These are phyloP conservation scores for Drosera capensis DNA, from an alignment of 148 eudicot genomes.

Conservation along the genomic window DNA sequence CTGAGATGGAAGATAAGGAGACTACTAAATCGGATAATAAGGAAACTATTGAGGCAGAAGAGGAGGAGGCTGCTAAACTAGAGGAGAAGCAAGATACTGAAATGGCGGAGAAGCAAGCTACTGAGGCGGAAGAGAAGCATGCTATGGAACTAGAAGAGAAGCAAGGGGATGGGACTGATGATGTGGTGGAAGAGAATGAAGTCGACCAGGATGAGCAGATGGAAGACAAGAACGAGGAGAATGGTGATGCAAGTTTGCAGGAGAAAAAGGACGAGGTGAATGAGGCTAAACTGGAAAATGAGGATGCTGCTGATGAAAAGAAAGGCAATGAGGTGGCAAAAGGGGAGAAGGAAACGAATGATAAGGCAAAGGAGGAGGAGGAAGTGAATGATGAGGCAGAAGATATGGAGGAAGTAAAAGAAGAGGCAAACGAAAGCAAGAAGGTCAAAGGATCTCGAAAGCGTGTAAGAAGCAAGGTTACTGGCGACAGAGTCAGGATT, in stretches of 20 bases:
- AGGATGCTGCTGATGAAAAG: no score
- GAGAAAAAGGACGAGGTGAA: constrained; percentile 11
- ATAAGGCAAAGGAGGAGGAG: neutral
- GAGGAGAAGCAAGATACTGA: no score
- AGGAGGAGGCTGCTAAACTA: constrained; percentile 18
- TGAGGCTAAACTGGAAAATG: neutral
- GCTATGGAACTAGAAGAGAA: no score
- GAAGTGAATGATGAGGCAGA: constrained; percentile 11
- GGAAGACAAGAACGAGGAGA: constrained; percentile 4
- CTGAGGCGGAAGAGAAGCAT: no score
- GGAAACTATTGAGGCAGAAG: no score
- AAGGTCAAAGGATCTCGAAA: constrained; percentile 13
- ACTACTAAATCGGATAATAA: no score
- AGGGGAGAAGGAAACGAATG: neutral
- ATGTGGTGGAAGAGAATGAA: constrained; percentile 19
- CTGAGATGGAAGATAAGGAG: no score
- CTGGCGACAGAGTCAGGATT: constrained; percentile 9
- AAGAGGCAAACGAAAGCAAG: constrained; percentile 1
- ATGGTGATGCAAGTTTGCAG: constrained; percentile 7
- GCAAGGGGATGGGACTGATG: constrained; percentile 12
- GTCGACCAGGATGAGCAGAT: constrained; percentile 5
- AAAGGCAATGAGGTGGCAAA: neutral
- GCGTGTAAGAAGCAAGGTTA: constrained; percentile 18
- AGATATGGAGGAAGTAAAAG: neutral
- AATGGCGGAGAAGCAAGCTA: no score